Evolutionary conservation across 805 yeast species (phyloP).

Genomic region (Barnettozyma botsteinii): DNA sequence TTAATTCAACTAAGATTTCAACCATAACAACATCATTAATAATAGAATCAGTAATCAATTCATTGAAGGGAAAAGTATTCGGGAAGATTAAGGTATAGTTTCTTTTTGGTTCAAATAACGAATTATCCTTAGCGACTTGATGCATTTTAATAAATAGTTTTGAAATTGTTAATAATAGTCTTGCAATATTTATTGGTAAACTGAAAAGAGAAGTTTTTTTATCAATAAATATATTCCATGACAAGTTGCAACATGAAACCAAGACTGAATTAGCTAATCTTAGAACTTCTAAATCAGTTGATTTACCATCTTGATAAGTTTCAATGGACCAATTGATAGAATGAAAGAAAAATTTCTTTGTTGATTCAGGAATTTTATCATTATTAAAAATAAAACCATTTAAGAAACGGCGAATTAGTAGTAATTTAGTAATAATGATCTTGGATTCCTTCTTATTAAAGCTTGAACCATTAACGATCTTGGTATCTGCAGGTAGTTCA

Average conservation of each 20-base stretch:
- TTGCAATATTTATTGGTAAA: conserved; percentile 42
- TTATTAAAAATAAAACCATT: conserved; percentile 29
- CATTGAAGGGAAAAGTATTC: conserved; percentile 54
- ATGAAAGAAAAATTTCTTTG: conserved; percentile 40
- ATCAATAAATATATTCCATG: conserved; percentile 31
- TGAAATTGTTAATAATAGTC: conserved; percentile 50
- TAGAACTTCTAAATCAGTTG: conserved; percentile 48
- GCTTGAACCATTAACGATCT: conserved; percentile 5
- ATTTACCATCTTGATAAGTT: conserved; percentile 40
- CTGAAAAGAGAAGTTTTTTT: conserved; percentile 29
- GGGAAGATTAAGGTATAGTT: conserved; percentile 70
- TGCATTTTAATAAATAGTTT: conserved; percentile 46
- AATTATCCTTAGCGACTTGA: conserved; percentile 36
- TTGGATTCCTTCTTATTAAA: conserved; percentile 33
- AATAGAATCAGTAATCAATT: conserved; percentile 64
- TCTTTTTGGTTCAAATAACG: conserved; percentile 50
- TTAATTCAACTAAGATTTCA: conserved; percentile 66
- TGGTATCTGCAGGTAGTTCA: no score
- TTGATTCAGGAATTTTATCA: conserved; percentile 29
- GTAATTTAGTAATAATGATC: conserved; percentile 54
- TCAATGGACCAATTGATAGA: conserved; percentile 54
- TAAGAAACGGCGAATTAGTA: conserved; percentile 53
- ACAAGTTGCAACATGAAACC: conserved; percentile 40
- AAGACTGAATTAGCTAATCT: conserved; percentile 60
- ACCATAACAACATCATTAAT: conserved; percentile 64